Conservation (phyloP, 2,329 filamentous ascomycete species). For the Rhinocladiella similis region DNA sequence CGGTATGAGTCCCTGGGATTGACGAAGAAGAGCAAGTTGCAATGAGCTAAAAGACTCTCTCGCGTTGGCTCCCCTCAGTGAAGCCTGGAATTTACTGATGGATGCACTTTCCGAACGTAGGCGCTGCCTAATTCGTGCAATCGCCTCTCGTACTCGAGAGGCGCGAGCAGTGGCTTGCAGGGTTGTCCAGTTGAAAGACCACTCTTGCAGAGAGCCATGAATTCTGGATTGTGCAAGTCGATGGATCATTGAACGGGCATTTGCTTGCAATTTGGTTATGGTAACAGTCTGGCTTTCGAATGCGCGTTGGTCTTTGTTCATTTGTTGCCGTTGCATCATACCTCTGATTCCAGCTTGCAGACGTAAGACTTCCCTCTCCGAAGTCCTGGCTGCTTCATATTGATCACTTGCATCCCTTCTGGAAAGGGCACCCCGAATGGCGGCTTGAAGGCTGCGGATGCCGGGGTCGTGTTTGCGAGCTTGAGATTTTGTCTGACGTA, state of each 20-base stretch:
- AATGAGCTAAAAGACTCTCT: conserved; percentile 44
- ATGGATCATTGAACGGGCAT: conserved; percentile 33
- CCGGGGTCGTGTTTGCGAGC: conserved; percentile 43
- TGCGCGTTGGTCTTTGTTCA: conserved; percentile 15
- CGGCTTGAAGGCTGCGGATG: conserved; percentile 55
- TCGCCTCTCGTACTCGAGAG: conserved; percentile 33
- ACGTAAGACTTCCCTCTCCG: conserved; percentile 61
- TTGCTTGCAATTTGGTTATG: conserved; percentile 45
- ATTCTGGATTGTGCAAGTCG: conserved; percentile 43
- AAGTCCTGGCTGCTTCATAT: conserved; percentile 62
- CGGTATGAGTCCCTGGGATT: conserved; percentile 57
- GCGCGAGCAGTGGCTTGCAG: conserved; percentile 51
- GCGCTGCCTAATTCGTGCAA: conserved; percentile 36
- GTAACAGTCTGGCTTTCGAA: conserved; percentile 38
- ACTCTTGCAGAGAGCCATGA: conserved; percentile 42
- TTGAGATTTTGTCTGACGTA: conserved; percentile 42
- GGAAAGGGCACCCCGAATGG: conserved; percentile 51
- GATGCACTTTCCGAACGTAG: conserved; percentile 46
- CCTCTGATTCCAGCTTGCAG: conserved; percentile 69
- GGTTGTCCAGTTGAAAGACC: conserved; percentile 40
- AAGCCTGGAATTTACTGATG: conserved; percentile 54
- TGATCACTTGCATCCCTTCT: conserved; percentile 48
- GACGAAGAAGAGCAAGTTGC: conserved; percentile 55
- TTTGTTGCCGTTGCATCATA: conserved; percentile 26
- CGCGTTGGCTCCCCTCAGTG: conserved; percentile 49